These are phyloP conservation scores for Xylariaceae sp. DNA, from an alignment of 2,329 filamentous ascomycete species.

Conservation along the genomic window DNA sequence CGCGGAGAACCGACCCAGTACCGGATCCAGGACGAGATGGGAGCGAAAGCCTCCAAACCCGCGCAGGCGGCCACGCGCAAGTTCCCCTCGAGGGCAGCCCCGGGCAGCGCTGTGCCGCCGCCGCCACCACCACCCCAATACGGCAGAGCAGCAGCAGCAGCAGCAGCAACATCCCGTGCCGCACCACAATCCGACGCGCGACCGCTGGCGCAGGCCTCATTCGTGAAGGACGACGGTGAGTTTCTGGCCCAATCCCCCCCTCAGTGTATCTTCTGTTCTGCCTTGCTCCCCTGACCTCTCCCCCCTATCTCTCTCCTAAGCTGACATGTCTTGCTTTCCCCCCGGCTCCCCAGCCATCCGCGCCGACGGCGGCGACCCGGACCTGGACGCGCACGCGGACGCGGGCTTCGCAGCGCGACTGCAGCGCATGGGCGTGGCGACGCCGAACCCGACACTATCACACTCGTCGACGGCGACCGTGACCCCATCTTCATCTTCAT, in stretches of 20 bases:
- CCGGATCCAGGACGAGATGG: conserved; percentile 30
- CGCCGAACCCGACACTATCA: conserved; percentile 47
- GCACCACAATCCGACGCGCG: conserved; percentile 8
- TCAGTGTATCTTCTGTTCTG: background rate
- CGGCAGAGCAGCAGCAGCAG: no score
- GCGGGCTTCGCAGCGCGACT: conserved; percentile 44
- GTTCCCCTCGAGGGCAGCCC: conserved; percentile 34
- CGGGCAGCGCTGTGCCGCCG: conserved; percentile 21
- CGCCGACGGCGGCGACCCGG: conserved; percentile 34
- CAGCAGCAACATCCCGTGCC: background rate
- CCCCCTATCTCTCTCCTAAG: no score
- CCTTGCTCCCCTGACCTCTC: background rate
- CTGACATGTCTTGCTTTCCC: no score
- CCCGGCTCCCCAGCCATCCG: conserved; percentile 32
- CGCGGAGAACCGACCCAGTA: background rate
- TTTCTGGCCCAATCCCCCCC: conserved; percentile 2
- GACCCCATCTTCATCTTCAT: background rate
- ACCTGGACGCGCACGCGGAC: conserved; percentile 25
- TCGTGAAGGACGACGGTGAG: conserved; percentile 27
- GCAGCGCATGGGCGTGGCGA: conserved; percentile 45
- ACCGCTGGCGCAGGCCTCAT: conserved; percentile 12
- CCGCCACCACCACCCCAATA: background rate
- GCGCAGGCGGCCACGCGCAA: conserved; percentile 33
- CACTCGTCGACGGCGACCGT: conserved; percentile 39
- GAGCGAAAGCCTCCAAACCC: conserved; percentile 39